These are phyloP conservation scores for Carex myosuroides DNA, from an alignment of 176 grass and related monocot genomes.

Conservation along the genomic window DNA sequence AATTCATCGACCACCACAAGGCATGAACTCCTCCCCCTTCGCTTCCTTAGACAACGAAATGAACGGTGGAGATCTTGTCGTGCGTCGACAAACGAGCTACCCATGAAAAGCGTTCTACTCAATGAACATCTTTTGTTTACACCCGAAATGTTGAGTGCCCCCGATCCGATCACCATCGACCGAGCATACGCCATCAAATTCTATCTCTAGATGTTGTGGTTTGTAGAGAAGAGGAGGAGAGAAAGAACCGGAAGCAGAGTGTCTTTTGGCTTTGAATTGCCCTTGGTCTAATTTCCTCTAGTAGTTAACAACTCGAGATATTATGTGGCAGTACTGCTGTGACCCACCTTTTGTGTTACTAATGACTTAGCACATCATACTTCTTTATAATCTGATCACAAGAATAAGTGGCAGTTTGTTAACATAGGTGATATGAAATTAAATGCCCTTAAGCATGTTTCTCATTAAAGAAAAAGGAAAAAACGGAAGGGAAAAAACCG, in stretches of 20 bases:
- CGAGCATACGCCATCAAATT: background rate
- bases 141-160: background rate
- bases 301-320: background rate
- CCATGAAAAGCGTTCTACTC: background rate
- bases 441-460: background rate
- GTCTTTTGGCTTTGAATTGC: background rate
- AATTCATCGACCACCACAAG: constrained; percentile 46
- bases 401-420: background rate
- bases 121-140: background rate
- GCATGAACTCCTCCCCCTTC: background rate
- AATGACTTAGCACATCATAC: background rate
- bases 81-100: background rate
- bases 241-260: constrained; percentile 12
- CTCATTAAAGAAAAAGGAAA: no score
- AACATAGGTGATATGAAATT: background rate
- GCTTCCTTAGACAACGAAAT: background rate
- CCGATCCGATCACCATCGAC: background rate
- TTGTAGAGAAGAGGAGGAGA: constrained; percentile 2
- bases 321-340: background rate
- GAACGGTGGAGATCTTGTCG: background rate
- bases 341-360: background rate
- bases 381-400: background rate
- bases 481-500: no score
- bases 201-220: background rate
- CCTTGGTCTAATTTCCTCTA: constrained; percentile 3